Evolutionary conservation across 2,329 filamentous ascomycete genomes (phyloP), one percentile per base, ranked within the genome.

Genomic region (Helminthosporium solani): DNA sequence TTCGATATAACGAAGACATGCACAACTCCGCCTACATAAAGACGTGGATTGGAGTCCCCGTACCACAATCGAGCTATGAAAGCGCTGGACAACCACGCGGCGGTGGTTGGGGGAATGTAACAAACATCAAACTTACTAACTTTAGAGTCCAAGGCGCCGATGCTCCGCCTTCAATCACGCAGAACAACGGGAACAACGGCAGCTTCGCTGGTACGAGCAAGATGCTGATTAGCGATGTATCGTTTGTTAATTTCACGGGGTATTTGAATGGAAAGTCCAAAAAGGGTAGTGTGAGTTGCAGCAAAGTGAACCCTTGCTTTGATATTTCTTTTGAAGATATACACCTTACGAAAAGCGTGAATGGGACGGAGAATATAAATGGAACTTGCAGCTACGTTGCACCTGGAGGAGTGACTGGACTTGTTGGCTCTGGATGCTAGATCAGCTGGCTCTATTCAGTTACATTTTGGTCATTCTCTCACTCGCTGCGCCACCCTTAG

Each of bases 41-140:
- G 56, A 81, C 78, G 0, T 82, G 77, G 75, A 70, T 79, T 3
- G 79, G 79, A 3, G 71, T 76, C 0, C 69, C 70, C 0, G 35
- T 35, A 7, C 20, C 18, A 23, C 75, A 80, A 51, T 57, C 27
- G 2, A 16, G 46, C 7, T 82, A 82, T 53, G 78, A 82, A 54
- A 74, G 68, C 42, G 76, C 65, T 7, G 73, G 70, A 16, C 60
- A 72, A 28, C 77, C 78, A 3, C 70, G 75, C 3, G 79, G 79
- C 9, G 77, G 73, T 12, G 78, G 79, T 15, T 80, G 78, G 75
- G 79, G 80, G n/a, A 66, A 61, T 3, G 73, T 82, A 3, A 62
- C 67, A 12, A 79, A 81, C 52, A 64, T 82, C 12, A 7, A 56
- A 1, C 78, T 82, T 49, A 67, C 71, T 15, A 80, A 81, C 49